Conservation (phyloP, 2,329 filamentous ascomycete genomes). For the Ophiocordyceps robertsii region DNA sequence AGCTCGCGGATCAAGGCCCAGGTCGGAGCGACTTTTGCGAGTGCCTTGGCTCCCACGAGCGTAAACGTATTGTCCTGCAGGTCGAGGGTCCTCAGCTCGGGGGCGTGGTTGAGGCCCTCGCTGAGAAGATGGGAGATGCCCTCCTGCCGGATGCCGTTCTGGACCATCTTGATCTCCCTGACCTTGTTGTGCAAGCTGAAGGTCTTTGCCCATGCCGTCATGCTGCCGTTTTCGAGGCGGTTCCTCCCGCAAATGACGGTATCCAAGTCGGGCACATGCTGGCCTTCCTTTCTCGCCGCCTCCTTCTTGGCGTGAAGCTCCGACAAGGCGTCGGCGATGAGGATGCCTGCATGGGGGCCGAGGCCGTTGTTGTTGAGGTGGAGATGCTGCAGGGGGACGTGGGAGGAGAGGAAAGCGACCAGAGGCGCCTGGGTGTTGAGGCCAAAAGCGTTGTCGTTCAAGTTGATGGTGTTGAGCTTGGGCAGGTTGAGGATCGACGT, state of each 20-base stretch:
- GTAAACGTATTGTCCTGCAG: slow-evolving; percentile 98
- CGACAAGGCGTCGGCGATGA: slow-evolving; percentile 78
- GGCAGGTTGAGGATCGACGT: slow-evolving; percentile 76
- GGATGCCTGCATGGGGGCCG: slow-evolving; percentile 77
- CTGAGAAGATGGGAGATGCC: slow-evolving; percentile 73
- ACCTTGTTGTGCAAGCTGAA: slow-evolving; percentile 74
- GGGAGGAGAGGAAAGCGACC: slow-evolving; percentile 77
- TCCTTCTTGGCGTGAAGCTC: slow-evolving; percentile 76
- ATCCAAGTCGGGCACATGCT: slow-evolving; percentile 70
- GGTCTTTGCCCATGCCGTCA: slow-evolving; percentile 85
- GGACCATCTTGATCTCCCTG: slow-evolving; percentile 87
- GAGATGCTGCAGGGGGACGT: slow-evolving; percentile 83
- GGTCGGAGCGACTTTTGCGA: slow-evolving; percentile 58
- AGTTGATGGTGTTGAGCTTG: slow-evolving; percentile 79
- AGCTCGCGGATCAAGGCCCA: slow-evolving; percentile 74
- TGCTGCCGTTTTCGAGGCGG: slow-evolving; percentile 86
- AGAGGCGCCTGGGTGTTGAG: slow-evolving; percentile 89
- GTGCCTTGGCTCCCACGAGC: slow-evolving; percentile 59
- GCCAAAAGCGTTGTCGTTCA: slow-evolving; percentile 97
- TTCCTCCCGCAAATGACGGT: slow-evolving; percentile 97
- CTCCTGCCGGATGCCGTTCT: slow-evolving; percentile 93
- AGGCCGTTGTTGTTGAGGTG: slow-evolving; percentile 98
- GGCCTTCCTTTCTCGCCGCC: slow-evolving; percentile 56
- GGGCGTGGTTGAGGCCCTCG: slow-evolving; percentile 61
- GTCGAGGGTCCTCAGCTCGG: slow-evolving; percentile 62